Evolutionary conservation across 148 eudicot genomes (phyloP), one percentile per base, ranked within the genome.

Genomic region (Persicaria tinctoria): DNA sequence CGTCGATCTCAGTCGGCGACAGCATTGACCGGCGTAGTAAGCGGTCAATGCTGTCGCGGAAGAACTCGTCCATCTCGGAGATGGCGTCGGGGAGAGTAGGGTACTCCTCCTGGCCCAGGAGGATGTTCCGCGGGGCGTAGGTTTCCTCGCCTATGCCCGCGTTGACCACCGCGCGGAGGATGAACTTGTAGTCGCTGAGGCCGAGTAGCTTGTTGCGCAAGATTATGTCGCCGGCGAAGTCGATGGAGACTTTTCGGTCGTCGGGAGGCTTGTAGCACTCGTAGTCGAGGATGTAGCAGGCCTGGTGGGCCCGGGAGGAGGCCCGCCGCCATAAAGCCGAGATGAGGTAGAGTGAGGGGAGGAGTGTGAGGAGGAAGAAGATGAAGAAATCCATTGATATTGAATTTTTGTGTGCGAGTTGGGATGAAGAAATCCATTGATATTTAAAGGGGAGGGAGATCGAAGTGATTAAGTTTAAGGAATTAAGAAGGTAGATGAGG

Each of bases 91-190:
- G 50, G 9, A 80, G 54, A 0, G 83, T 76, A 1, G 97, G 87
- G 10, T 48, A 59, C 5, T 80, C 83, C 54, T 92, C 97, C 0
- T 84, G 83, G 68, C 89, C 95, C 8, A 68, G 46, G 11, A 92
- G 82, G 9, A 90, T 80, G 76, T 83, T 88, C 6, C 82, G 78
- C 14, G 95, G 97, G 68, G 77, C 95, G 74, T 92, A 92, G 1
- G 93, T 92, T 14, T 86, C 78, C 73, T 92, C 97, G 6, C 97
- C 95, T 47, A 92, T 80, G 66, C 95, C 97, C 0, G 97, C 86
- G 76, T 83, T 87, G 3, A 92, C 89, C 1, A 83, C 77, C 68
- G 95, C 89, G 60, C 86, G 88, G 5, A 92, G 79, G 57, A 92
- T 87, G 71, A 92, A 92, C 77, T 86, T 87, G 85, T 84, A 88